Base-by-base conservation (phyloP, 108 stramenopile genomes). In the Cyclostephanos tholiformis region DNA sequence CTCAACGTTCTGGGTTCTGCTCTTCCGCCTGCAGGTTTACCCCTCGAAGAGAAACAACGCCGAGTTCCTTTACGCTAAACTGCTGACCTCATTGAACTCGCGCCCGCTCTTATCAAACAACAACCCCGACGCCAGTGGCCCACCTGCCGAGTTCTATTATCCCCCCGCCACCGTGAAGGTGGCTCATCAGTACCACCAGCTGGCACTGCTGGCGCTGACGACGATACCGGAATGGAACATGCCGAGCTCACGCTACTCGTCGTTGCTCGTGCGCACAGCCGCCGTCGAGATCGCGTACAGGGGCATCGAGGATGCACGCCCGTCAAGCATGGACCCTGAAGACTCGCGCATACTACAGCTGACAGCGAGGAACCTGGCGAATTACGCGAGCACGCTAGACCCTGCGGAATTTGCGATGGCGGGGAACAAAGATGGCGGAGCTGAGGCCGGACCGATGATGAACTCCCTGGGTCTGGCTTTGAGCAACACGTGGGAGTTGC, bases 1-100 rank as follows among this genome's bases (percentile, higher is more conserved):
- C 80, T 87, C 88, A 13, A 90, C 92, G 14, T 96, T 96, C 69
- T 96, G 95, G 95, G 89, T 86, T 1, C 38, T 96, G 72, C 79
- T 96, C 10, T 96, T 96, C 82, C 85, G 95, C 14, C 90, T 96
- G 90, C 95, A 96, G 66, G 90, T 96, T 13, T 96, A 96, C 60
- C 95, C 95, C 4, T 83, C 82, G 36, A 90, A 83, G 49, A 89
- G 86, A 67, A 93, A 96, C 74, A 84, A 78, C 57, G 91, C 95
- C 11, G 82, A 84, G 32, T 88, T 96, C 69, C 63, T 96, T 49
- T 96, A 96, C 80, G 92, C 92, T 4, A 89, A 90, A 63, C 83
- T 96, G 12, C 75, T 96, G 61, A 89, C 95, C 1, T 78, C 88
- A 6, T 67, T 96, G 74, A 96, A 96, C 58, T 84, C 90, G 4